Evolutionary conservation across 352 stramenopile genomes (phyloP).

Genomic region (Elongisporangium prolatum): DNA sequence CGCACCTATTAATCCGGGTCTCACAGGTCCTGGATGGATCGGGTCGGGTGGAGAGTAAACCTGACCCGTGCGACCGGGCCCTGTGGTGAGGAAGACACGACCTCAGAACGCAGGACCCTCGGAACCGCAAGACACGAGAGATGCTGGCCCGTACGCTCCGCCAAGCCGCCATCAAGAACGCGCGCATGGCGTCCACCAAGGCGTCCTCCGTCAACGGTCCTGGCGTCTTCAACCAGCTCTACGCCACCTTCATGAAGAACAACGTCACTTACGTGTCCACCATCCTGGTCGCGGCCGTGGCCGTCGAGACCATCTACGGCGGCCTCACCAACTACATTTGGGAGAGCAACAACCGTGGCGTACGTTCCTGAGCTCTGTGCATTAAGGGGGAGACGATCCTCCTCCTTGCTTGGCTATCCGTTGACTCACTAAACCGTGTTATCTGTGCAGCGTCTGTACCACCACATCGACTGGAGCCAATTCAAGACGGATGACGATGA

Average conservation of each 20-base stretch:
- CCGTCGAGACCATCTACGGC: constrained; percentile 75
- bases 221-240: constrained; percentile 51
- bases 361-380: constrained; percentile 27
- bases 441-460: constrained; percentile 63
- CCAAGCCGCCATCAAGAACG: constrained; percentile 30
- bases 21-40: background rate
- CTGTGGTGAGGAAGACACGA: background rate
- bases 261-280: constrained; percentile 79
- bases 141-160: constrained; percentile 57
- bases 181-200: constrained; percentile 61
- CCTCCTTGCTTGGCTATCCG: background rate
- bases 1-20: background rate
- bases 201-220: constrained; percentile 75
- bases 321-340: constrained; percentile 68
- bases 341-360: constrained; percentile 78
- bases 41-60: background rate
- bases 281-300: constrained; percentile 59
- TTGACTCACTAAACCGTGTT: background rate
- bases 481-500: constrained; percentile 80
- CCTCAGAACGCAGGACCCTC: background rate
- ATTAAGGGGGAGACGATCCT: background rate
- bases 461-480: constrained; percentile 86
- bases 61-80: background rate
- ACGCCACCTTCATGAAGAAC: constrained; percentile 81
- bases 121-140: constrained; percentile 2